Percentiles rank a stretch among this genome's conserved stretches.
phyloP scores from a whole-genome alignment of 192 early-diverging fungal species.

The Kappamyces sp. region DNA sequence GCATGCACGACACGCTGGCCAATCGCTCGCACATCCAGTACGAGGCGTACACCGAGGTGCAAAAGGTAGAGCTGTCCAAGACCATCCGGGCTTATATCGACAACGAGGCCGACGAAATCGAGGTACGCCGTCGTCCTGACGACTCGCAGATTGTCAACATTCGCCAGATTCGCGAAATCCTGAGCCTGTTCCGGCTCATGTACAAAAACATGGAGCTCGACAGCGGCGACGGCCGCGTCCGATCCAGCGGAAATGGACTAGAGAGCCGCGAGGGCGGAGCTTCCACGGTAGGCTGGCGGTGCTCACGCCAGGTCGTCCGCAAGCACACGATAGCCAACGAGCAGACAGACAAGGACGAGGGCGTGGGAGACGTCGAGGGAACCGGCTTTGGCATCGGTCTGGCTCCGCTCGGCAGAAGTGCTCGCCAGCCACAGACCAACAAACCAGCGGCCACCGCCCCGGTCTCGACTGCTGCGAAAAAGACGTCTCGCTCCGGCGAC shows the following conservation, averaged over 20 bases:
- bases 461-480: too few relatives aligned
- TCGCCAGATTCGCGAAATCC: constrained; percentile 48
- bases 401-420: constrained; percentile 25
- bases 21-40: constrained; percentile 56
- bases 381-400: constrained; percentile 53
- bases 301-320: background rate
- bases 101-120: constrained; percentile 46
- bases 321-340: constrained; percentile 13
- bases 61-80: constrained; percentile 41
- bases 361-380: constrained; percentile 55
- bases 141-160: constrained; percentile 42
- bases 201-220: constrained; percentile 47
- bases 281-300: background rate
- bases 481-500: too few relatives aligned
- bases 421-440: background rate
- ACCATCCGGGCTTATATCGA: constrained; percentile 44
- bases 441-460: background rate
- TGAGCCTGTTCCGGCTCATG: constrained; percentile 40
- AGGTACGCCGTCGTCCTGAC: constrained; percentile 21
- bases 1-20: constrained; percentile 53
- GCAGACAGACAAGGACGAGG: constrained; percentile 33
- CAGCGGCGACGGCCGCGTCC: constrained; percentile 30
- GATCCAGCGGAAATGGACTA: too few relatives aligned
- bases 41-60: constrained; percentile 47
- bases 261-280: too few relatives aligned